Percentiles rank a stretch among this genome's conserved stretches.
Conservation (phyloP, 202 grass and related monocot species). For the Carex sylvatica region DNA sequence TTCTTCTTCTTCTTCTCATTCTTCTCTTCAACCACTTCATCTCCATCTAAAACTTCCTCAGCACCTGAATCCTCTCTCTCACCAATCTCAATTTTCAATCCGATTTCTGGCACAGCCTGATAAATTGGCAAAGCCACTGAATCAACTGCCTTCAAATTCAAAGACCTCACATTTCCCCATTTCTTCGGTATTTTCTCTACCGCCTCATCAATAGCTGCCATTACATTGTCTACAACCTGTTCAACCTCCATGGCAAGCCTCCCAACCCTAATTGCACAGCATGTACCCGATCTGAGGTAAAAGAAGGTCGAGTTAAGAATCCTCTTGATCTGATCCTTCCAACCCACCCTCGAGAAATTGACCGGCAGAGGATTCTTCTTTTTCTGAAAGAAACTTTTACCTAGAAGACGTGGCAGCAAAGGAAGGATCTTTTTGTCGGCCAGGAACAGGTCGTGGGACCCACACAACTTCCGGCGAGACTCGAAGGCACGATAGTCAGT, state of each 20-base stretch:
- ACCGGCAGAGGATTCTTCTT: conserved; percentile 75
- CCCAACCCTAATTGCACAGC: conserved; percentile 58
- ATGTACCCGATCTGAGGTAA: conserved; percentile 57
- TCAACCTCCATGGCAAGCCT: conserved; percentile 66
- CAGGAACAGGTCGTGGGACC: conserved; percentile 77
- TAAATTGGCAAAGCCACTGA: conserved; percentile 76
- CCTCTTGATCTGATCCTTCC: conserved; percentile 67
- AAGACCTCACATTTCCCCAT: conserved; percentile 65
- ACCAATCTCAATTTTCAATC: conserved; percentile 52
- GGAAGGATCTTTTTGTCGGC: conserved; percentile 75
- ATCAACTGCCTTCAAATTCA: conserved; percentile 67
- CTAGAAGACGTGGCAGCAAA: conserved; percentile 74
- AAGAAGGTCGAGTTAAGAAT: conserved; percentile 53
- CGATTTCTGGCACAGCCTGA: conserved; percentile 52
- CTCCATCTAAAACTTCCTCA: conserved; percentile 31
- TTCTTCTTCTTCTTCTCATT: conserved; percentile 34
- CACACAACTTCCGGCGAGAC: conserved; percentile 63
- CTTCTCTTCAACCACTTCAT: background rate
- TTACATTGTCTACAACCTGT: conserved; percentile 59
- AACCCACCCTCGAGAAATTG: conserved; percentile 59
- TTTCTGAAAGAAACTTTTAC: conserved; percentile 73
- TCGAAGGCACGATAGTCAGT: conserved; percentile 73
- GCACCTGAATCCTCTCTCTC: conserved; percentile 23
- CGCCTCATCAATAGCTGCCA: conserved; percentile 36
- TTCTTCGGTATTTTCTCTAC: conserved; percentile 66